Base-by-base conservation (phyloP, 495 filamentous ascomycete species). In the Bacidia gigantensis region DNA sequence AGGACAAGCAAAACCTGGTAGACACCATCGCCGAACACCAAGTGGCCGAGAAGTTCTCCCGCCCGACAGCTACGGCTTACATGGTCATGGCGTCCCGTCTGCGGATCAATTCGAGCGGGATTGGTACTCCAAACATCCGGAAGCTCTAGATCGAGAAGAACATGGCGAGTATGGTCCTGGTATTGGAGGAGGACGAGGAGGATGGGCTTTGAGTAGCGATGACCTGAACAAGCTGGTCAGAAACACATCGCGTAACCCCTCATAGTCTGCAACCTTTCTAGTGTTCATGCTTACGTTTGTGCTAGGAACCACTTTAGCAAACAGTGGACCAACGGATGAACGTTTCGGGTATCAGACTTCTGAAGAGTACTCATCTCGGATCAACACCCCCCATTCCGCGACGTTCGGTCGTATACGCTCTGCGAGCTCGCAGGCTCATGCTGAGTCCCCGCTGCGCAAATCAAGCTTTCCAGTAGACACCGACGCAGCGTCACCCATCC, bases 221-320 rank as follows among this genome's bases (percentile, higher is more conserved):
- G 86, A 95, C 60, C 70, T 99, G 59, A 93, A 94, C 67, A 88
- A 87, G 69, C 81, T 95, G 56, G 89, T 97, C 46, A 72, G 79
- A 43, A 74, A 87, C 43, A 85, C 83, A 29, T 77, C 76, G 35
- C 77, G 70, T 56, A 61, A 54, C 54, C 21, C 51, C 21, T 23
- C 47, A 26, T 22, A 32, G 29, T 18, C 12, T 46, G 44, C 18
- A 22, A 21, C 2, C 17, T 50, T 10, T 1, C 39, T 43, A n/a
- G 12, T 54, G 25, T 26, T 17, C 22, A 20, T 46, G 11, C 29
- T 17, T 0, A 39, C 23, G 3, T 25, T 10, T 32, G 54, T 5
- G 20, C 18, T 50, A 81, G 77, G 73, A 18, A 71, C 73, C n/a
- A 74, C 70, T 20, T 67, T 67, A 48, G 66, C 55, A 23, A 61